phyloP scores from a whole-genome alignment of 2,329 filamentous ascomycete genomes.

The Apiospora arundinis region DNA sequence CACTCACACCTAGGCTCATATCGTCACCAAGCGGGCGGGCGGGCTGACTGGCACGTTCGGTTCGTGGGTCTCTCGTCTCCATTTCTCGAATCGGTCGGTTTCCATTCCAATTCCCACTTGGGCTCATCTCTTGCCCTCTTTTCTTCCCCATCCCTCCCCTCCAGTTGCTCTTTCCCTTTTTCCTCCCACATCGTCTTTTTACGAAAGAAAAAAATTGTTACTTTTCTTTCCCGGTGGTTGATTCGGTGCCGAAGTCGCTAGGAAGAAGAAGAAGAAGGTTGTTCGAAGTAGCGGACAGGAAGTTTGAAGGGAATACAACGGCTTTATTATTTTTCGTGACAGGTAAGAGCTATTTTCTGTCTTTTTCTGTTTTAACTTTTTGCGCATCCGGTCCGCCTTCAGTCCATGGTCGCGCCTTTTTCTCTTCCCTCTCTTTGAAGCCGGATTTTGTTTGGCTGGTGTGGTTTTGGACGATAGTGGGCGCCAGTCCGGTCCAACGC shows the following conservation, averaged over 20 bases:
- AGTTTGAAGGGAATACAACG: conserved; percentile 8
- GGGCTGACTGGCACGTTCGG: conserved; percentile 18
- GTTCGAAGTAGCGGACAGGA: conserved; percentile 10
- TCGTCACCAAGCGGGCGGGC: conserved; percentile 12
- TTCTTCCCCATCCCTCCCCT: conserved; percentile 13
- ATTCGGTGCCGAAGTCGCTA: conserved; percentile 17
- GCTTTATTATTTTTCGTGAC: conserved; percentile 18
- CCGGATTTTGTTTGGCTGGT: not conserved
- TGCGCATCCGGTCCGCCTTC: conserved; percentile 1
- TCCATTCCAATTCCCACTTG: conserved; percentile 19
- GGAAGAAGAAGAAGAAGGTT: conserved; percentile 21
- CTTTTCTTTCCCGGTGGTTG: conserved; percentile 20
- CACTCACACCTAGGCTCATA: not conserved
- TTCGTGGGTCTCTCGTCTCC: conserved; percentile 16
- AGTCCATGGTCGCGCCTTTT: not conserved
- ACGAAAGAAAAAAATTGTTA: not conserved
- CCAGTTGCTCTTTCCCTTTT: conserved; percentile 19
- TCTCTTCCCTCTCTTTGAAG: not conserved
- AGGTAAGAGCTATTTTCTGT: conserved; percentile 19
- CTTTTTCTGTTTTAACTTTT: conserved; percentile 12
- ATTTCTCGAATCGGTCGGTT: conserved; percentile 18
- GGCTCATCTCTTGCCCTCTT: conserved; percentile 17
- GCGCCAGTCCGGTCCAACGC: not conserved
- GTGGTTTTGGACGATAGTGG: not conserved
- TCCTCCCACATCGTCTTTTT: conserved; percentile 22